phyloP scores from a whole-genome alignment of 306 rosid species.

The Ceratonia siliqua region DNA sequence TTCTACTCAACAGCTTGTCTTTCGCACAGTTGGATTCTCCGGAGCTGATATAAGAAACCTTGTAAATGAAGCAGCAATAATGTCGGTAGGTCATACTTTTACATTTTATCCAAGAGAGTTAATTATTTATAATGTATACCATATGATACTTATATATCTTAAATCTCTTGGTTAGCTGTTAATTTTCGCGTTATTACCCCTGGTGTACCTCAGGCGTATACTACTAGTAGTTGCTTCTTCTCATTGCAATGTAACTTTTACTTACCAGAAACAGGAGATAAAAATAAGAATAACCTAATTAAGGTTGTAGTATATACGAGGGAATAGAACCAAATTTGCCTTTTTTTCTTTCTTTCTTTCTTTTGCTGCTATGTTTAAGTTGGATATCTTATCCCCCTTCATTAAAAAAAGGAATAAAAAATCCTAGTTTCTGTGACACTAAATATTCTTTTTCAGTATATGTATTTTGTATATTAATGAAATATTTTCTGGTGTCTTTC shows the following conservation, averaged over 20 bases:
- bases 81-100: conserved; percentile 70
- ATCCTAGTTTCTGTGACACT: background rate
- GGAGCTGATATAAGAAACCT: conserved; percentile 97
- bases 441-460: background rate
- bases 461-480: background rate
- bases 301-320: background rate
- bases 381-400: background rate
- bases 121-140: background rate
- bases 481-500: background rate
- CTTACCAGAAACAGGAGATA: background rate
- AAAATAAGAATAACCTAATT: conserved; percentile 4
- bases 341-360: background rate
- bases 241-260: background rate
- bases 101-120: conserved; percentile 11
- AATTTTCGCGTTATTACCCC: conserved; percentile 1
- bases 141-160: background rate
- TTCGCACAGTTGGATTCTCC: conserved; percentile 95
- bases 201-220: background rate
- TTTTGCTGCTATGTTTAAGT: background rate
- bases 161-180: conserved; percentile 1
- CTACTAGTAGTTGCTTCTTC: background rate
- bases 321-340: background rate
- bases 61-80: conserved; percentile 95
- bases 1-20: conserved; percentile 74
- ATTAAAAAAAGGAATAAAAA: background rate